Evolutionary conservation across 192 early-diverging fungal species (phyloP), one percentile per base, ranked within the genome.

Genomic region (Haplosporangium gracile): DNA sequence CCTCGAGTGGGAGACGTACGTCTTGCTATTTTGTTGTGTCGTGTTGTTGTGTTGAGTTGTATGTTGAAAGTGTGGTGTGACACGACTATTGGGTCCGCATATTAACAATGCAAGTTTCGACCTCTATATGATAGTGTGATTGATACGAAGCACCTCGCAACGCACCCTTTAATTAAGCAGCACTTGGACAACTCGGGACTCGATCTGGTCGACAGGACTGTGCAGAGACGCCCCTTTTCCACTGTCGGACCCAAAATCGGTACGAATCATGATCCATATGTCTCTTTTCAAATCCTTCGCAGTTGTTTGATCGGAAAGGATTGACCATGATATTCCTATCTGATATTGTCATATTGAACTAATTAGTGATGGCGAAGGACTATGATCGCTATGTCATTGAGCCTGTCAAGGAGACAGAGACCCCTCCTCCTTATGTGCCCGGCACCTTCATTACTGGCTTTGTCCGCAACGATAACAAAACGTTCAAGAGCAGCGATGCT

Each of bases 111-210:
- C 15, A 29, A 15, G 29, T 29, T 10, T 32, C 75, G 6, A 20
- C 34, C 7, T 26, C 32, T 38, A 6, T 51, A 74, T 40, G 24
- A 34, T 85, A 95, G 94, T 4, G 84, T 96, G 49, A 94, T 93
- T 70, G 96, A 97, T 82, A 96, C 96, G 29, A 97, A 97, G 81
- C 90, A 94, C 78, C 70, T 97, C 51, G 93, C 95, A 16, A 82
- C 86, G 76, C 82, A 85, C 73, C 77, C 87, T 69, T 38, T 82
- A 40, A 70, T 85, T 70, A 82, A 76, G 45, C 82, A 75, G 43
- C 72, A 76, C 45, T 15, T 93, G 55, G 45, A 42, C 9, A 82
- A 70, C 45, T 91, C 88, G 11, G 89, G 74, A 20, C 89, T 93
- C 29, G 89, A 88, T n/a, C 83, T 77, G 20, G 80, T 94, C 42